Evolutionary conservation across 2,329 filamentous ascomycete genomes (phyloP).

Genomic region (Neofusicoccum laricinum): DNA sequence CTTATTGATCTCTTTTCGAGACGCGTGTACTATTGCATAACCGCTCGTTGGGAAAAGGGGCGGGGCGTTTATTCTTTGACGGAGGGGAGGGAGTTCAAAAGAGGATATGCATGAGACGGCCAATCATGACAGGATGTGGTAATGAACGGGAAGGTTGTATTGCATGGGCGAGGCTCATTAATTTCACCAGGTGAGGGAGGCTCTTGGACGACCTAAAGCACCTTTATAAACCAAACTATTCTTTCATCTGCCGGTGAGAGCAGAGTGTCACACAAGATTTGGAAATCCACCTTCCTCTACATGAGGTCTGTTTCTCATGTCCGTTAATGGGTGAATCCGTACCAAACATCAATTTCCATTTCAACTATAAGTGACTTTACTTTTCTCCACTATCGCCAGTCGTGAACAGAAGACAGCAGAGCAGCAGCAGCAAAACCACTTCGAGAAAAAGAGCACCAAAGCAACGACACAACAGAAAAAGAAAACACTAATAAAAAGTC

Average conservation of each 20-base stretch:
- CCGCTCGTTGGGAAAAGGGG: not conserved
- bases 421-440: not conserved
- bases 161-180: not conserved
- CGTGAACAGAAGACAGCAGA: not conserved
- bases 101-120: not conserved
- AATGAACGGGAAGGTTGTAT: not conserved
- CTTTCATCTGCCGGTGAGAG: too few species aligned
- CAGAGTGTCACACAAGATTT: too few species aligned
- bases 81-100: not conserved
- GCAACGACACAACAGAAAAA: not conserved
- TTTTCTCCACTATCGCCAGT: too few species aligned
- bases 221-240: too few species aligned
- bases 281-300: too few species aligned
- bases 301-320: too few species aligned
- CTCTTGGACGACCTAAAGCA: too few species aligned
- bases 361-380: too few species aligned
- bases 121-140: not conserved
- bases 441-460: too few species aligned
- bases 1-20: not conserved
- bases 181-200: not conserved
- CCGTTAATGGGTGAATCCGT: too few species aligned
- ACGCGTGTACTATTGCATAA: not conserved
- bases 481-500: not conserved
- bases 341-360: too few species aligned
- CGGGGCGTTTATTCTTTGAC: not conserved